These are phyloP conservation scores for Cercophora newfieldiana DNA, from an alignment of 495 filamentous ascomycete species.

Conservation along the genomic window DNA sequence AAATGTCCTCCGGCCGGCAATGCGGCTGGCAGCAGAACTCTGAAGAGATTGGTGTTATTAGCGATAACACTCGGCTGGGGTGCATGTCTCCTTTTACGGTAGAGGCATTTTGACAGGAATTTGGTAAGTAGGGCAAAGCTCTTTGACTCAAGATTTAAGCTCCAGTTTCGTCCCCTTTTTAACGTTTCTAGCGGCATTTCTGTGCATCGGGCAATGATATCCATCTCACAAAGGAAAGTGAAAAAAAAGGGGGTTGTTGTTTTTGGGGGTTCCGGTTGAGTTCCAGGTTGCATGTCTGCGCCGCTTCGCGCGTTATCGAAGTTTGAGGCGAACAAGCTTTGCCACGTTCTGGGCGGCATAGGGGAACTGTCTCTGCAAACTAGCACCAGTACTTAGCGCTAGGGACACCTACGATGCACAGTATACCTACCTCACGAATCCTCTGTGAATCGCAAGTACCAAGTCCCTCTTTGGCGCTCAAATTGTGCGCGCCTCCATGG, in stretches of 20 bases:
- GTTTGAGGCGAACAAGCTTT: background rate
- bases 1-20: slow-evolving; percentile 19
- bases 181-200: background rate
- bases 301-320: background rate
- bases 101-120: background rate
- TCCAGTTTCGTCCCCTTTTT: background rate
- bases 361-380: slow-evolving; percentile 25
- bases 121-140: background rate
- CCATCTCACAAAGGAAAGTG: background rate
- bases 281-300: background rate
- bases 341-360: background rate
- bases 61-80: background rate
- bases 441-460: too few species aligned
- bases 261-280: background rate
- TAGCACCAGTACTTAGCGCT: background rate
- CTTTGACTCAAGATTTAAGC: background rate
- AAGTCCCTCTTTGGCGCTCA: too few species aligned
- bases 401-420: too few species aligned
- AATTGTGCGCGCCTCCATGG: too few species aligned
- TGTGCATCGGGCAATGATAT: background rate
- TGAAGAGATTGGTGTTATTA: background rate
- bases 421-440: too few species aligned
- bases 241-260: background rate
- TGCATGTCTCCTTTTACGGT: background rate
- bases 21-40: background rate